Conservation (phyloP, 1,139 yeast species). For the Waltiozyma sp. region DNA sequence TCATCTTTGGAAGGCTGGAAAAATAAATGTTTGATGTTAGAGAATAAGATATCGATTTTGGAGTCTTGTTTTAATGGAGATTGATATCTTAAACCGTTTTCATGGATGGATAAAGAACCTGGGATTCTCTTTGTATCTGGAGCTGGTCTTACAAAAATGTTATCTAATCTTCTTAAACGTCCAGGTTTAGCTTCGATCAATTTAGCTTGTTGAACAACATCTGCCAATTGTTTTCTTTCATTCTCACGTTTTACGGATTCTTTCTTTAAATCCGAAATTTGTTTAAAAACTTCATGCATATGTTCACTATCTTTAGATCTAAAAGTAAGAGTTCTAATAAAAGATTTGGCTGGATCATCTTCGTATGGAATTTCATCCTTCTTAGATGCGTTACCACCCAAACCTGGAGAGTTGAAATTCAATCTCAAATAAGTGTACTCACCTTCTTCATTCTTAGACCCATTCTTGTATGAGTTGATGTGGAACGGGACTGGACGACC, state of each 20-base stretch:
- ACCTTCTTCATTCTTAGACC: constrained; percentile 93
- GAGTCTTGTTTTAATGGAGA: constrained; percentile 76
- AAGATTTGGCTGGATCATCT: constrained; percentile 75
- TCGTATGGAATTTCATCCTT: constrained; percentile 84
- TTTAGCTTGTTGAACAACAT: constrained; percentile 87
- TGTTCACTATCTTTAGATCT: constrained; percentile 88
- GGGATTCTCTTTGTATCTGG: constrained; percentile 95
- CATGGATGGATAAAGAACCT: constrained; percentile 85
- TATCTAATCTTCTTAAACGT: constrained; percentile 78
- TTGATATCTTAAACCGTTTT: constrained; percentile 91
- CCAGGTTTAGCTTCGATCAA: constrained; percentile 70
- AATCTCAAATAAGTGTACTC: constrained; percentile 84
- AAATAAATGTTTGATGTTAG: constrained; percentile 84
- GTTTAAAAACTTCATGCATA: constrained; percentile 83
- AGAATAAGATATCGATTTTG: constrained; percentile 76
- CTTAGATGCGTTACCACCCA: constrained; percentile 58
- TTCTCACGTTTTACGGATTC: constrained; percentile 85
- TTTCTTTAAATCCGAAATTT: constrained; percentile 85
- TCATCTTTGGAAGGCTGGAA: constrained; percentile 97
- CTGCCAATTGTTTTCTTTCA: constrained; percentile 87
- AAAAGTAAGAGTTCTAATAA: constrained; percentile 77
- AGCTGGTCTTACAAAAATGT: constrained; percentile 86
- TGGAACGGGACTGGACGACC: constrained; percentile 99
- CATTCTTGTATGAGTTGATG: constrained; percentile 86
- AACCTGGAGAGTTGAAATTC: constrained; percentile 91